Conservation (phyloP, 352 stramenopile species). For the Pythium biforme region DNA sequence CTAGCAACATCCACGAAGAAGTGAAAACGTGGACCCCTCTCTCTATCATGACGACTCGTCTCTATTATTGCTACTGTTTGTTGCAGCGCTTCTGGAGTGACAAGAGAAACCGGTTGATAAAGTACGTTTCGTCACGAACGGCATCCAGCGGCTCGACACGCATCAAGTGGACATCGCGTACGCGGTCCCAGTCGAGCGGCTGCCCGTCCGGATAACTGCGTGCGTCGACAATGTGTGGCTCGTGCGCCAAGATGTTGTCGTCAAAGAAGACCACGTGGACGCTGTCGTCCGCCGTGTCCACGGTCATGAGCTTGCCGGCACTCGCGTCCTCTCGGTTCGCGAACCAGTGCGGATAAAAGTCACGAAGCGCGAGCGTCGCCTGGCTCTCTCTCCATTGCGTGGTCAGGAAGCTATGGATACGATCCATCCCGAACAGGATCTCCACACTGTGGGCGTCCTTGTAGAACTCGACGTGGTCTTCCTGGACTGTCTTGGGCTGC, state of each 20-base stretch:
- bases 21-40: too few relatives aligned
- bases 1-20: too few relatives aligned
- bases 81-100: conserved; percentile 22
- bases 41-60: too few relatives aligned
- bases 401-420: conserved; percentile 58
- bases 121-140: conserved; percentile 50
- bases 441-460: conserved; percentile 20
- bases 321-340: conserved; percentile 42
- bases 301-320: conserved; percentile 56
- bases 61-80: background rate
- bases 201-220: conserved; percentile 31
- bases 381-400: conserved; percentile 44
- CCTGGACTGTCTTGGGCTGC: conserved; percentile 39
- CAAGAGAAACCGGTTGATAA: conserved; percentile 44
- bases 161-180: conserved; percentile 51
- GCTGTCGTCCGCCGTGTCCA: conserved; percentile 34
- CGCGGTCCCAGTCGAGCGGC: conserved; percentile 35
- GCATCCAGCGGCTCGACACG: conserved; percentile 67
- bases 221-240: conserved; percentile 75
- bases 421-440: conserved; percentile 38
- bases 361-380: conserved; percentile 62
- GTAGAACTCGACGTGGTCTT: conserved; percentile 39
- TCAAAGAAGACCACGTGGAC: conserved; percentile 76
- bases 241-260: conserved; percentile 68
- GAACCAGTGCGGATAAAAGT: conserved; percentile 82